Conservation (phyloP, 805 yeast genomes). For the Starmera dryadoides region DNA sequence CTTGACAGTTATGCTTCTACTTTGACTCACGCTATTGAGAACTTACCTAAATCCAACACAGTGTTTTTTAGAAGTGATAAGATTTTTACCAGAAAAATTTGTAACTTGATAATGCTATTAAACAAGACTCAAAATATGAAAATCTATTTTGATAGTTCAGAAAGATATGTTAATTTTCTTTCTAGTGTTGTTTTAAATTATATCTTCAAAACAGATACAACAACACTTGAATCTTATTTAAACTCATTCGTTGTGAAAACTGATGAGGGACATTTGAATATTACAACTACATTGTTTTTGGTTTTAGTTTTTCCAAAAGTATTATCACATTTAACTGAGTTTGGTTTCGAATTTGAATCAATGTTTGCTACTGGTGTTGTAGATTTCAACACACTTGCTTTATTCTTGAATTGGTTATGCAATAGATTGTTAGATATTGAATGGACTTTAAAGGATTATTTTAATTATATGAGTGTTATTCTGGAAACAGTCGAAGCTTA, state of each 20-base stretch:
- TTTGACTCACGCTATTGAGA: conserved; percentile 19
- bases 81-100: conserved; percentile 12
- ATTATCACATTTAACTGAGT: conserved; percentile 20
- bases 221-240: conserved; percentile 13
- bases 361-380: conserved; percentile 12
- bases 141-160: conserved; percentile 22
- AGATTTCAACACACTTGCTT: conserved; percentile 14
- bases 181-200: conserved; percentile 30
- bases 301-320: conserved; percentile 22
- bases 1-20: conserved; percentile 18
- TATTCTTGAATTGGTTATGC: conserved; percentile 12
- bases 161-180: conserved; percentile 25
- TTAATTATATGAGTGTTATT: conserved; percentile 18
- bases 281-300: conserved; percentile 12
- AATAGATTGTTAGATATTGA: conserved; percentile 15
- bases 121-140: conserved; percentile 24
- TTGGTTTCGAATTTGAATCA: conserved; percentile 18
- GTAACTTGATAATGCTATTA: conserved; percentile 23
- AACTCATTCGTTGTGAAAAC: conserved; percentile 5
- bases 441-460: conserved; percentile 20
- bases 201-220: conserved; percentile 15
- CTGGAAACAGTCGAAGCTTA: conserved; percentile 16
- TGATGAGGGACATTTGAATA: conserved; percentile 8
- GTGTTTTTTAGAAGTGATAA: conserved; percentile 26
- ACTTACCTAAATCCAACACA: conserved; percentile 14